Percentiles rank a stretch among this genome's conserved stretches.
Evolutionary conservation across 495 filamentous ascomycete species (phyloP).

Genomic region (Neurospora cerealis): DNA sequence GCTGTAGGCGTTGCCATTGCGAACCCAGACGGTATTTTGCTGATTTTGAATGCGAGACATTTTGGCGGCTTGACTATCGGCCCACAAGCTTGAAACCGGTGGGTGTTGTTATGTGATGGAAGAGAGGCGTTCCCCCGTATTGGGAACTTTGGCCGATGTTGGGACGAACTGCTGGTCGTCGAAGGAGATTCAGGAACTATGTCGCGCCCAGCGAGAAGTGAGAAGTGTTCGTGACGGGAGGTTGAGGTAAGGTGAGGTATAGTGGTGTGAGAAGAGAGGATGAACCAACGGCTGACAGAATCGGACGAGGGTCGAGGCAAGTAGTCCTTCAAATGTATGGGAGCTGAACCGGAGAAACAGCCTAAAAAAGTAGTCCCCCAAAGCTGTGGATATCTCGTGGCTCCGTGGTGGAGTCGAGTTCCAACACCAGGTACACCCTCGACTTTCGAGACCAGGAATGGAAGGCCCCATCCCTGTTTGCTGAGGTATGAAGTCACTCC

Average conservation of each 20-base stretch:
- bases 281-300: background rate
- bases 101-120: background rate
- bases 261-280: background rate
- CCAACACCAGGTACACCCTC: background rate
- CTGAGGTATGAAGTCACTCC: background rate
- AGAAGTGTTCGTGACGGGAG: background rate
- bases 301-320: background rate
- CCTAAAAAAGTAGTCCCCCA: background rate
- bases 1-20: slow-evolving; percentile 22
- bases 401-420: background rate
- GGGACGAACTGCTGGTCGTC: background rate
- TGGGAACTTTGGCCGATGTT: background rate
- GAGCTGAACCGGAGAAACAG: background rate
- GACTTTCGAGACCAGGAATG: background rate
- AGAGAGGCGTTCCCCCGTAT: background rate
- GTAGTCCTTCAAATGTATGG: background rate
- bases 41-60: background rate
- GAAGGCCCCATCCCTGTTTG: background rate
- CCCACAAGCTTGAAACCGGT: background rate
- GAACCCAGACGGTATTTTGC: background rate
- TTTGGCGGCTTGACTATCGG: background rate
- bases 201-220: background rate
- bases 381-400: background rate
- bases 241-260: background rate
- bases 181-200: background rate